Base-by-base conservation (phyloP, 305 asterid genomes). In the Fraxinus platypoda region DNA sequence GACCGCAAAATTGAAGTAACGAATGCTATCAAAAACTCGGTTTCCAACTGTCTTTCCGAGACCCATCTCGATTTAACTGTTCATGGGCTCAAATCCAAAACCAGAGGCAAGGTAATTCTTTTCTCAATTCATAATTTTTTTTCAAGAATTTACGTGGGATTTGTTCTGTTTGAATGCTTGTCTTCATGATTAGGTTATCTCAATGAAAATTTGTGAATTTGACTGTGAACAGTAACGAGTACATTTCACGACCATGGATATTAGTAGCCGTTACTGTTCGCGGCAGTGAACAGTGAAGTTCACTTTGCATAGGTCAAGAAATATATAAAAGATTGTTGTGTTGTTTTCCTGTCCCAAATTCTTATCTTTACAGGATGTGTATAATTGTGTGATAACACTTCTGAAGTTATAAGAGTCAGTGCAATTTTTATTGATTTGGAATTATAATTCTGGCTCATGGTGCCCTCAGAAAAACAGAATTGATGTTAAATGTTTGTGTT, bases 11-110 rank as follows among this genome's bases (percentile, higher is more conserved):
- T 71, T 37, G 91, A 92, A 76, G 80, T 93, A 75, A 91, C 89
- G 95, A 78, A 70, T 25, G 84, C 85, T 74, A 90, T 95, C 35
- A 87, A 86, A 76, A 87, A 41, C 75, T 92, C 97, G 0, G 76
- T 94, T 35, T 37, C 86, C 34, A 89, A 92, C 80, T 93, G 97
- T 81, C 89, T 95, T 6, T 89, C 97, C 0, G 98, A 93, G 83
- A 94, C 99, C 11, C 89, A 88, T 79, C 96, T 94, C 21, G 92
- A 93, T 90, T 19, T 41, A 41, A 41, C 15, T 41, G 89, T 95
- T 68, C 92, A 97, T 49, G 88, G 86, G 78, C 94, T 95, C 84
- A 84, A 85, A n/a, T 93, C 96, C 84, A 95, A 94, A 86, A 88
- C 87, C 81, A 85, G 93, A 85, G 99, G 97, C 89, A 94, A 95